phyloP scores from a whole-genome alignment of 2,329 filamentous ascomycete species.

The Fusarium clavum region DNA sequence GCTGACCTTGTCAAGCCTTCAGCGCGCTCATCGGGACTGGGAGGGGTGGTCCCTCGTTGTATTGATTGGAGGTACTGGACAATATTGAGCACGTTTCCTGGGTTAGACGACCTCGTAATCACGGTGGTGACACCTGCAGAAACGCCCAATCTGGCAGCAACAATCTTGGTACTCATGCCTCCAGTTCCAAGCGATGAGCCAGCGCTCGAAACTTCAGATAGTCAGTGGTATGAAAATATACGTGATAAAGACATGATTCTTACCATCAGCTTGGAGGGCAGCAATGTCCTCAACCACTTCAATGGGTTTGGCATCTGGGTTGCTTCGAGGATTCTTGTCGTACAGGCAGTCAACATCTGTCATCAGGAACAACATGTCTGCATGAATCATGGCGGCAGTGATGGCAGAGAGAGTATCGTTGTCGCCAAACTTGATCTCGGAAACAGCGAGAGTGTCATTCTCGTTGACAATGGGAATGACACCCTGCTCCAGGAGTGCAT shows the following conservation, averaged over 20 bases:
- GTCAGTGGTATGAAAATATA: slow-evolving; percentile 28
- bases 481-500: slow-evolving; percentile 89
- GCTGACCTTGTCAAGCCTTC: slow-evolving; percentile 56
- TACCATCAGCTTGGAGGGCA: slow-evolving; percentile 82
- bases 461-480: slow-evolving; percentile 99
- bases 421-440: slow-evolving; percentile 99
- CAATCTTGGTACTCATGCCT: slow-evolving; percentile 97
- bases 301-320: slow-evolving; percentile 89
- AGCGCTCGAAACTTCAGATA: slow-evolving; percentile 77
- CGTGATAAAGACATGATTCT: slow-evolving; percentile 20
- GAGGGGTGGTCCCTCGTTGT: slow-evolving; percentile 32
- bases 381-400: slow-evolving; percentile 96
- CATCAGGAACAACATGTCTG: slow-evolving; percentile 97
- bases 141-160: slow-evolving; percentile 90
- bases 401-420: slow-evolving; percentile 98
- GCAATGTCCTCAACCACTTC: slow-evolving; percentile 92
- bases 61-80: slow-evolving; percentile 70
- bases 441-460: slow-evolving; percentile 95
- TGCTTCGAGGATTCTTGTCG: slow-evolving; percentile 89
- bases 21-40: slow-evolving; percentile 45
- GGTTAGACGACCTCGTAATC: slow-evolving; percentile 93
- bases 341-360: slow-evolving; percentile 98
- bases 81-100: slow-evolving; percentile 90
- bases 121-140: slow-evolving; percentile 95
- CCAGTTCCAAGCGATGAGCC: slow-evolving; percentile 92